Evolutionary conservation across 73 alveolate genomes (phyloP).

Genomic region (Urostyla sp.): DNA sequence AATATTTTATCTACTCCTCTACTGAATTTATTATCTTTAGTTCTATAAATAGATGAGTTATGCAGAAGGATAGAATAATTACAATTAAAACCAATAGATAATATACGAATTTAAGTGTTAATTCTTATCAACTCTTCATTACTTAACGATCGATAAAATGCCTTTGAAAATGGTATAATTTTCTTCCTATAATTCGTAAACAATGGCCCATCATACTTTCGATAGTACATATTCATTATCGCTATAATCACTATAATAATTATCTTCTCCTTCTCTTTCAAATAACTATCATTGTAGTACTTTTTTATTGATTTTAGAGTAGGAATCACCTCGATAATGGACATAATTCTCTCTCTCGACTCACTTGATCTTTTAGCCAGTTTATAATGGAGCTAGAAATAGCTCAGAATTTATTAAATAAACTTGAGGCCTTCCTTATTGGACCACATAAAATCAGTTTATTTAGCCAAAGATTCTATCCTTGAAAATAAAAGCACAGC

Average conservation of each 20-base stretch:
- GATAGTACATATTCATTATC: conserved; percentile 20
- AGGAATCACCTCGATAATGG: conserved; percentile 4
- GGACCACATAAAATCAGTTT: not conserved
- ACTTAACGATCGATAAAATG: not conserved
- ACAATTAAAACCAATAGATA: conserved; percentile 15
- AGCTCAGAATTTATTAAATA: conserved; percentile 19
- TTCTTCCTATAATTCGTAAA: conserved; percentile 9
- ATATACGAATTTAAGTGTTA: not conserved
- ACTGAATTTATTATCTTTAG: not conserved
- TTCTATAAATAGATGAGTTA: not conserved
- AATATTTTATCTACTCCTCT: conserved; percentile 3
- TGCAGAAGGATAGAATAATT: not conserved
- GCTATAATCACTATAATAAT: conserved; percentile 13
- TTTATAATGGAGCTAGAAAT: conserved; percentile 3
- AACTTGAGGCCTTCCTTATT: conserved; percentile 34
- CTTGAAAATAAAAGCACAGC: conserved; percentile 47
- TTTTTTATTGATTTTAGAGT: conserved; percentile 6
- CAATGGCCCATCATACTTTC: conserved; percentile 12
- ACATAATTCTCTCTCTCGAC: not conserved
- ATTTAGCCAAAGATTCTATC: conserved; percentile 1
- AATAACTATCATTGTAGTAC: not conserved
- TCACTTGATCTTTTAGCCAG: not conserved
- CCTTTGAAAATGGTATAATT: conserved; percentile 23
- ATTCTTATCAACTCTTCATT: conserved; percentile 13
- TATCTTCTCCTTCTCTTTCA: conserved; percentile 17